These are phyloP conservation scores for Chondrostereum purpureum DNA, from an alignment of 1,284 basidiomycete species.

Conservation along the genomic window DNA sequence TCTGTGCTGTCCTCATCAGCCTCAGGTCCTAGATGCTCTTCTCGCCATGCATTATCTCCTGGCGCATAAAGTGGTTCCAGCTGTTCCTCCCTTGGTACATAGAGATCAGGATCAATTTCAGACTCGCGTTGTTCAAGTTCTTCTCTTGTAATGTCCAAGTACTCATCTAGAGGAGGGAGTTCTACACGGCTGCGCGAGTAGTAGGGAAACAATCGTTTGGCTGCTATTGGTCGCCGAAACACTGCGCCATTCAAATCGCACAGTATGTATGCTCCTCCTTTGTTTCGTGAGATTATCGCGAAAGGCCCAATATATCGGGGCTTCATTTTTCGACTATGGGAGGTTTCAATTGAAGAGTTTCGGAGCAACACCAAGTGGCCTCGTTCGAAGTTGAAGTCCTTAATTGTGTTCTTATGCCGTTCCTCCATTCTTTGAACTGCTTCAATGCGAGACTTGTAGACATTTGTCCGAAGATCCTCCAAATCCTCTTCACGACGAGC, in stretches of 20 bases:
- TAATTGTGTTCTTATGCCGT: constrained; percentile 9
- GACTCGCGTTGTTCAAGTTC: too few species aligned
- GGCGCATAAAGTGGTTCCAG: too few species aligned
- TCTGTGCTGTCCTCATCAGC: too few species aligned
- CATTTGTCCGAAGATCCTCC: neutral
- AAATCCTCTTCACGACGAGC: neutral
- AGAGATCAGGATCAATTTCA: too few species aligned
- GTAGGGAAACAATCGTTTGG: constrained; percentile 20
- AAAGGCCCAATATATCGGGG: constrained; percentile 25
- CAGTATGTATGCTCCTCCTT: constrained; percentile 25
- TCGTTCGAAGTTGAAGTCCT: constrained; percentile 14
- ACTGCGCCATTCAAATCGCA: constrained; percentile 22
- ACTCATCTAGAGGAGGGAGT: neutral
- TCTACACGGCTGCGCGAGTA: neutral
- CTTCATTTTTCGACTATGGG: constrained; percentile 20
- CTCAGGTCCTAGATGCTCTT: too few species aligned
- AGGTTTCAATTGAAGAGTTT: constrained; percentile 20
- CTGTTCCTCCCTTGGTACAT: too few species aligned
- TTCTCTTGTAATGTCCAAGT: neutral
- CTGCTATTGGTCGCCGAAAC: constrained; percentile 12
- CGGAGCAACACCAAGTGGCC: constrained; percentile 22
- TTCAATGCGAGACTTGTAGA: neutral
- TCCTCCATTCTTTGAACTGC: constrained; percentile 9
- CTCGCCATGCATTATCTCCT: too few species aligned
- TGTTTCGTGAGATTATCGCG: constrained; percentile 19